Evolutionary conservation across 2,329 filamentous ascomycete genomes (phyloP), one percentile per base, ranked within the genome.

Genomic region (Colletotrichum sp.): DNA sequence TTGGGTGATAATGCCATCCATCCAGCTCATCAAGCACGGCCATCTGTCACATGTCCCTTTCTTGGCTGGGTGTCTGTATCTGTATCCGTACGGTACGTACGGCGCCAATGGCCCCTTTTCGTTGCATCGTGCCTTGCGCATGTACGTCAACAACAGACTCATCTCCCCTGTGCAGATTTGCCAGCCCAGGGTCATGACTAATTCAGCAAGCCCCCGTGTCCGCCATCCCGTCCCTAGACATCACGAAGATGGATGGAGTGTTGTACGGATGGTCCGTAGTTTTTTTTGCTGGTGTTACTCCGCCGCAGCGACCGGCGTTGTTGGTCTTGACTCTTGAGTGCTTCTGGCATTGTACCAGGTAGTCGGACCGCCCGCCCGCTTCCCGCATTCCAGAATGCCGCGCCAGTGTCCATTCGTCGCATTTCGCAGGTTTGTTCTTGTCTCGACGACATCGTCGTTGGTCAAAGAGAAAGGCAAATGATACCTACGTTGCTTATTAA

Each of bases 81-180:
- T 43, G 9, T n/a, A 43, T 58, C 30, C 58, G 18, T 30, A 32
- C 28, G 30, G 10, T 26, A 61, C 15, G n/a, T 48, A 48, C 43
- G 43, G 43, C 43, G 28, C 58, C 18, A 52, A 58, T 28, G 68
- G 58, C 55, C 68, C 72, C 61, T 65, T 72, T 66, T 71, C 36
- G 24, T 52, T 68, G 66, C 66, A 32, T 43, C 28, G 36, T 66
- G 21, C 13, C n/a, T n/a, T 8, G 26, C 26, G 48, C 55, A 24
- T 57, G 28, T 63, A 36, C 64, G 16, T 61, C 24, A 15, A 61
- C 48, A 52, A 67, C 36, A 52, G 18, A 52, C 71, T 67, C 61
- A 61, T 67, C 60, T 75, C 61, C 61, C 52, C 18, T 66, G 72
- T 30, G 61, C 72, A 72, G 24, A 60, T 66, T 34, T 64, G 61